phyloP scores from a whole-genome alignment of 805 yeast genomes.

The Suhomyces sp. region DNA sequence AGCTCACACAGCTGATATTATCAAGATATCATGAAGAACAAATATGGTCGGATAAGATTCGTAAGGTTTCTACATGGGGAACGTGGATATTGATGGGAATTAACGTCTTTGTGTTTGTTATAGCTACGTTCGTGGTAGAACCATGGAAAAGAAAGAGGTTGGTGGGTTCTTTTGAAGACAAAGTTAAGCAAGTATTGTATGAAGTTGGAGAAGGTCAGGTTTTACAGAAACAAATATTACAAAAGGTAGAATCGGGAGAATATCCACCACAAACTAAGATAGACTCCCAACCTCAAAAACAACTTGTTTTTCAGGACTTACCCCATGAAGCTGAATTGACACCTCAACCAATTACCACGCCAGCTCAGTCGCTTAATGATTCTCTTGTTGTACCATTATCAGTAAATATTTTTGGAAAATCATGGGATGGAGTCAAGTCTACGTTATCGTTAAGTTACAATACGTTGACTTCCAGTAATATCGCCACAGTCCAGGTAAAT shows the following conservation, averaged over 20 bases:
- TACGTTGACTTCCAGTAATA: slow-evolving; percentile 13
- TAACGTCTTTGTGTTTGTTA: slow-evolving; percentile 71
- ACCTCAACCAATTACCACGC: no score
- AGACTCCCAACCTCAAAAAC: no score
- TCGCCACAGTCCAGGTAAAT: slow-evolving; percentile 16
- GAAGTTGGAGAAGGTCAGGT: slow-evolving; percentile 10
- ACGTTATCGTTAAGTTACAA: slow-evolving; percentile 14
- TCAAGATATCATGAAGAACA: slow-evolving; percentile 95
- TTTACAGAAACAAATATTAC: slow-evolving; percentile 8
- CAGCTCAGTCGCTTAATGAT: no score
- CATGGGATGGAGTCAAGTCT: slow-evolving; percentile 16
- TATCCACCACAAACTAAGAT: no score
- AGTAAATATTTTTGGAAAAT: no score
- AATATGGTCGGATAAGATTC: slow-evolving; percentile 94
- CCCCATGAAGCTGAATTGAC: no score
- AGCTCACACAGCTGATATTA: slow-evolving; percentile 72
- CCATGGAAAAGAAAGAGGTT: slow-evolving; percentile 89
- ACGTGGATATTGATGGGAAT: slow-evolving; percentile 87
- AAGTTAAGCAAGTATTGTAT: slow-evolving; percentile 51
- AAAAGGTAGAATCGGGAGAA: neutral
- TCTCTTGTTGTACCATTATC: no score
- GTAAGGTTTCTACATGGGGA: slow-evolving; percentile 96
- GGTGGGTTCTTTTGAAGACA: slow-evolving; percentile 79
- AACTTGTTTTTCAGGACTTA: no score
- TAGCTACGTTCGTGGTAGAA: slow-evolving; percentile 85